Evolutionary conservation across 2,329 filamentous ascomycete genomes (phyloP).

Genomic region (Fusarium pininemorale): DNA sequence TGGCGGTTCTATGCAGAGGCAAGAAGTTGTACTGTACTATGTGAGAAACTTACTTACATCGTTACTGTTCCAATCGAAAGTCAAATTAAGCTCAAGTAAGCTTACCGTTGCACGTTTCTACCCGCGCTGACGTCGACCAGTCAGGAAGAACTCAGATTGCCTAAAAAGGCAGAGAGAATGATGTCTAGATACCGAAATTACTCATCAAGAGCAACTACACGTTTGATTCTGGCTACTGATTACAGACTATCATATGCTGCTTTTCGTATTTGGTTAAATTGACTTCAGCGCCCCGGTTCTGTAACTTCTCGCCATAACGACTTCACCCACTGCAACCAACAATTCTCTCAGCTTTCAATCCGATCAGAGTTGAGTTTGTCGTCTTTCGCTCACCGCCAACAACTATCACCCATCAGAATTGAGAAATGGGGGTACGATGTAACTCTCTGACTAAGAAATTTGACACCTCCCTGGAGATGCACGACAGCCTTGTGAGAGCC

Average conservation of each 20-base stretch:
- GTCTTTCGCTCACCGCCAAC: background rate
- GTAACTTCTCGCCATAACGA: too few relatives aligned
- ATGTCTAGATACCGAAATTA: background rate
- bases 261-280: background rate
- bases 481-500: background rate
- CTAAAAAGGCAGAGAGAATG: background rate
- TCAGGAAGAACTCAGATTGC: background rate
- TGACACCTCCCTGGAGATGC: background rate
- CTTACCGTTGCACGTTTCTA: background rate
- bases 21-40: background rate
- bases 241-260: background rate
- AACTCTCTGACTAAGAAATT: background rate
- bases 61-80: background rate
- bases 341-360: background rate
- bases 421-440: background rate
- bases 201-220: background rate
- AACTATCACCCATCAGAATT: background rate
- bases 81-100: constrained; percentile 4
- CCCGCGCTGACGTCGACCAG: constrained; percentile 1
- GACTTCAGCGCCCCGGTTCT: background rate
- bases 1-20: rapidly evolving
- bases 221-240: too few relatives aligned
- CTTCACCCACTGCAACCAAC: background rate
- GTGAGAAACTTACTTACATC: background rate
- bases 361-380: background rate